phyloP scores from a whole-genome alignment of 345 rosid genomes.

The Lepidium didymum region DNA sequence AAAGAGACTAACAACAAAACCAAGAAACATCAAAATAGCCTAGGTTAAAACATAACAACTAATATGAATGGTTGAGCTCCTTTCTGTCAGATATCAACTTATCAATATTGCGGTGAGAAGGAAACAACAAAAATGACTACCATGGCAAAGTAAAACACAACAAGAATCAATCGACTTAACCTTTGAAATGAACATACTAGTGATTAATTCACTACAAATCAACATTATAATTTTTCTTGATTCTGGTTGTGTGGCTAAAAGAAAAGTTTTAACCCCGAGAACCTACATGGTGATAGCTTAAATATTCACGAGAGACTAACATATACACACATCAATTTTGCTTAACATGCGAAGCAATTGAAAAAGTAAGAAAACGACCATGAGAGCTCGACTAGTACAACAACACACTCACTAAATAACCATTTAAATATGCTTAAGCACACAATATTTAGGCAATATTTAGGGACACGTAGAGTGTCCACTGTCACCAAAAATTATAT shows the following conservation, averaged over 20 bases:
- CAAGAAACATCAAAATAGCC: not conserved
- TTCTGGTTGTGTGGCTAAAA: too few species aligned
- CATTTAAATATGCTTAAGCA: not conserved
- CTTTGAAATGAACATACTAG: not conserved
- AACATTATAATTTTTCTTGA: too few species aligned
- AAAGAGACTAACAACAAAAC: too few species aligned
- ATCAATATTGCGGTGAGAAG: not conserved
- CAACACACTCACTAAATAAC: not conserved
- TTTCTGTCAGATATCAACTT: not conserved
- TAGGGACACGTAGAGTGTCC: not conserved
- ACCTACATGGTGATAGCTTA: not conserved
- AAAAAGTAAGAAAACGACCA: slow-evolving; percentile 1
- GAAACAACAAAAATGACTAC: not conserved
- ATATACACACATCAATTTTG: not conserved
- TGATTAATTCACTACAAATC: not conserved
- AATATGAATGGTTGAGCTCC: not conserved
- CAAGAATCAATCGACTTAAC: not conserved
- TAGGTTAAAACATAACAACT: not conserved
- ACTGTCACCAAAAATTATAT: not conserved
- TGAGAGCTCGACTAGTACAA: not conserved
- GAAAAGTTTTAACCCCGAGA: not conserved
- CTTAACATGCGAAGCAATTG: not conserved
- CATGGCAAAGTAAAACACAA: not conserved
- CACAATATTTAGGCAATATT: not conserved
- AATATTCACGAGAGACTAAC: not conserved